phyloP scores from a whole-genome alignment of 1,139 yeast genomes.

The Torulaspora globosa region DNA sequence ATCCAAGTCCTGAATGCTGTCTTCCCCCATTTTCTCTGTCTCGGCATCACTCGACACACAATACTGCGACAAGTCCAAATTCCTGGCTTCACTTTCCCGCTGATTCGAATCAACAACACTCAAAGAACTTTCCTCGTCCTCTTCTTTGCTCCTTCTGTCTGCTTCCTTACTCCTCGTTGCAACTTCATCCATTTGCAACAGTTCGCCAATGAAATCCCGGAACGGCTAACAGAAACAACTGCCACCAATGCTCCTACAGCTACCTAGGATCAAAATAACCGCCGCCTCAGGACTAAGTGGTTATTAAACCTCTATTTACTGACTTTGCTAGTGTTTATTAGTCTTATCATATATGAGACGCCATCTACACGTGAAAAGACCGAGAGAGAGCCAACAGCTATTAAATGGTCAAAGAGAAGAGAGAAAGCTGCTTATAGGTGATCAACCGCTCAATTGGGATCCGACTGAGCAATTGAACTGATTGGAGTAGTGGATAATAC shows the following conservation, averaged over 20 bases:
- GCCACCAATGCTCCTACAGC: neutral
- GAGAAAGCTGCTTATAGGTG: neutral
- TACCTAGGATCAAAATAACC: too few relatives aligned
- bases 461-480: neutral
- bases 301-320: too few relatives aligned
- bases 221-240: neutral
- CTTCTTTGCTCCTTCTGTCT: constrained; percentile 17
- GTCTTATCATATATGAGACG: neutral
- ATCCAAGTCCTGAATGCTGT: constrained; percentile 9
- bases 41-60: constrained; percentile 36
- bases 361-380: neutral
- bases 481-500: neutral
- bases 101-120: constrained; percentile 27
- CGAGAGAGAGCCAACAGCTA: neutral
- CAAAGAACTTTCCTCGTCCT: constrained; percentile 31
- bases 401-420: neutral
- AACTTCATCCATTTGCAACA: neutral
- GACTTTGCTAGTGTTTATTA: neutral
- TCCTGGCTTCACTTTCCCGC: constrained; percentile 18
- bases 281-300: neutral
- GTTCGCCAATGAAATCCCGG: neutral
- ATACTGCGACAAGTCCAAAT: constrained; percentile 28
- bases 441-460: neutral
- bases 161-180: constrained; percentile 11
- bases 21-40: constrained; percentile 35